Evolutionary conservation across 352 stramenopile species (phyloP).

Genomic region (Phytophthora megakarya): DNA sequence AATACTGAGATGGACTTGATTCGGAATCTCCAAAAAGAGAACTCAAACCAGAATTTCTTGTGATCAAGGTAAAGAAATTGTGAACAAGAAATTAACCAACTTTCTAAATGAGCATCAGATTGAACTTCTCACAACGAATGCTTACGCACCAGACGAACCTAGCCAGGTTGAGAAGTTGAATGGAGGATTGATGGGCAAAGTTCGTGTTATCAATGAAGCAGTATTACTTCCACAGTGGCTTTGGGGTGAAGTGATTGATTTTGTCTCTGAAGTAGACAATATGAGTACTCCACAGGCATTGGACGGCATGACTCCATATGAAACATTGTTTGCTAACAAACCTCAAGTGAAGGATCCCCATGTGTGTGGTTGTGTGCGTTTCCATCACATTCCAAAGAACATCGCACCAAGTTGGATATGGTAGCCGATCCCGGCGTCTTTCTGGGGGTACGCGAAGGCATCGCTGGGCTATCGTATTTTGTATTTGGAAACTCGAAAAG

Average conservation of each 20-base stretch:
- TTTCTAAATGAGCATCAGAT: not conserved
- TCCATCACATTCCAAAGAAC: not conserved
- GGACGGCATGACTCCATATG: not conserved
- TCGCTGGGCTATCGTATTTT: not conserved
- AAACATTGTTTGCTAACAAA: not conserved
- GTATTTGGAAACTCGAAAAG: not conserved
- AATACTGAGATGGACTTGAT: not conserved
- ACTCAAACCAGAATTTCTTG: not conserved
- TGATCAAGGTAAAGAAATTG: conserved; percentile 1
- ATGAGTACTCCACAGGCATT: not conserved
- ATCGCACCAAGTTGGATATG: not conserved
- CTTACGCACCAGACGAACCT: not conserved
- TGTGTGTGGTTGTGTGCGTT: not conserved
- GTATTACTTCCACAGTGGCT: not conserved
- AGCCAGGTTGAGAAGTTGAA: not conserved
- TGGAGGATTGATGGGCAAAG: not conserved
- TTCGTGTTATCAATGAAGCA: not conserved
- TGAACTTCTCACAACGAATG: not conserved
- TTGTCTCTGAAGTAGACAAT: conserved; percentile 3
- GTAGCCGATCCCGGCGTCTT: not conserved
- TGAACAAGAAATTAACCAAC: not conserved
- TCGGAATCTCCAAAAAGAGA: not conserved
- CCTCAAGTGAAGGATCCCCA: not conserved
- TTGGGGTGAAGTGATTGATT: conserved; percentile 1
- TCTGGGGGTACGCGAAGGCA: not conserved